These are phyloP conservation scores for Colletotrichum noveboracense DNA, from an alignment of 2,329 filamentous ascomycete species.

Conservation along the genomic window DNA sequence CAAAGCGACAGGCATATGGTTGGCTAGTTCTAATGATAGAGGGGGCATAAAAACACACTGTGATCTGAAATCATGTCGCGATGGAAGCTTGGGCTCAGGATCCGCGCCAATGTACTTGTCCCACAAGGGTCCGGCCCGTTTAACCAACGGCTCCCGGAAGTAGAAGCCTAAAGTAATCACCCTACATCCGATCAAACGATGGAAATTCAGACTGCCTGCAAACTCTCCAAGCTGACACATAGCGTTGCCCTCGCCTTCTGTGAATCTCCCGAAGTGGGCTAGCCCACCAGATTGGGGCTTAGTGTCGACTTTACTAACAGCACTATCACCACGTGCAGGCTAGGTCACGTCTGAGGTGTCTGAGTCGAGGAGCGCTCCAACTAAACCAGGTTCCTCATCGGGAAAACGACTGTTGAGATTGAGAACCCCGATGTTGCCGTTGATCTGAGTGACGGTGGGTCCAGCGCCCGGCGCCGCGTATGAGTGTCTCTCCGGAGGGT, in stretches of 20 bases:
- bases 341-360: neutral
- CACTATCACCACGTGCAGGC: neutral
- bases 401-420: neutral
- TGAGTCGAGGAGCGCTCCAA: neutral
- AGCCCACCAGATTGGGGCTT: neutral
- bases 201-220: neutral
- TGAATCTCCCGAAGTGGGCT: neutral
- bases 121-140: neutral
- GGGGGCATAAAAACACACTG: neutral
- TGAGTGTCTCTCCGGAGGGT: neutral
- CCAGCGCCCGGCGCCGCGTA: neutral
- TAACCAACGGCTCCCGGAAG: neutral
- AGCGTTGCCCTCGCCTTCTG: neutral
- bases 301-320: neutral
- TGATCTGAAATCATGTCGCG: neutral
- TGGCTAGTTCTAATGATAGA: neutral
- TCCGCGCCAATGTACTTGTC: neutral
- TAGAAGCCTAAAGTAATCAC: neutral
- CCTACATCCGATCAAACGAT: neutral
- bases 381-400: neutral
- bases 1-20: neutral
- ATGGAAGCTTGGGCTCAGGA: neutral
- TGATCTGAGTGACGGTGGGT: neutral
- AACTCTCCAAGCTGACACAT: neutral
- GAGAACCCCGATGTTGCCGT: neutral